A percentile compares a stretch with the other conserved stretches of the same genome.
Evolutionary conservation across 257 asterid species (phyloP).

Genomic region (Eucommia ulmoides): DNA sequence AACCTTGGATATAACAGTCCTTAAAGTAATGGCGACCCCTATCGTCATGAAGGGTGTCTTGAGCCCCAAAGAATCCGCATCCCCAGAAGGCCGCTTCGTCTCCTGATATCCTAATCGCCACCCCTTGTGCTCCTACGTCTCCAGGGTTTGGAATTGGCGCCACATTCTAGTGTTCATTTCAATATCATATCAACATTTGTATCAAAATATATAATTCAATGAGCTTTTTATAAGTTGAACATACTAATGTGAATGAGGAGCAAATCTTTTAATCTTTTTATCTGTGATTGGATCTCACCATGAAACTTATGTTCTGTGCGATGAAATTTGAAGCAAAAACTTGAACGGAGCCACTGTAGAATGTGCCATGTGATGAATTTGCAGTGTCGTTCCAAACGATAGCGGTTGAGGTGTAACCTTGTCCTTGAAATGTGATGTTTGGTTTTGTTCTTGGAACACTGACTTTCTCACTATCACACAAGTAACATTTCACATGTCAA

Average conservation of each 20-base stretch:
- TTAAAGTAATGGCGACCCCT: slow-evolving; percentile 85
- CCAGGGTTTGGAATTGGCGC: slow-evolving; percentile 86
- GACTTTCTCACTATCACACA: slow-evolving; percentile 79
- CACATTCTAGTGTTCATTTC: slow-evolving; percentile 54
- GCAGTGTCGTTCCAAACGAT: slow-evolving; percentile 88
- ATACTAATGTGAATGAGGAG: too few relatives aligned
- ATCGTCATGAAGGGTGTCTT: slow-evolving; percentile 86
- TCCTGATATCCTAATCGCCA: slow-evolving; percentile 68
- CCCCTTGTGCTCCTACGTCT: slow-evolving; percentile 81
- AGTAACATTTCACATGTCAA: too few relatives aligned
- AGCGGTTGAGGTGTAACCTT: slow-evolving; percentile 81
- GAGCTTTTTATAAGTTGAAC: too few relatives aligned
- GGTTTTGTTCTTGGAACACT: slow-evolving; percentile 51
- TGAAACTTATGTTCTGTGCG: slow-evolving; percentile 82
- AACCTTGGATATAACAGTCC: slow-evolving; percentile 91
- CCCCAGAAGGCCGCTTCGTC: slow-evolving; percentile 85
- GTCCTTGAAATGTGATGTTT: slow-evolving; percentile 88
- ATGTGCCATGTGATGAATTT: slow-evolving; percentile 73
- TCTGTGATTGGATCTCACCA: slow-evolving; percentile 56
- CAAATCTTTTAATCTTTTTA: too few relatives aligned
- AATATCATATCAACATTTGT: too few relatives aligned
- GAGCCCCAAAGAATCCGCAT: slow-evolving; percentile 95
- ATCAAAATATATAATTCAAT: too few relatives aligned
- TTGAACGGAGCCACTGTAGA: slow-evolving; percentile 82
- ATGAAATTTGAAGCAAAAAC: slow-evolving; percentile 68